Evolutionary conservation across 2,329 filamentous ascomycete species (phyloP).

Genomic region (Aotearoamyces nothofagi): DNA sequence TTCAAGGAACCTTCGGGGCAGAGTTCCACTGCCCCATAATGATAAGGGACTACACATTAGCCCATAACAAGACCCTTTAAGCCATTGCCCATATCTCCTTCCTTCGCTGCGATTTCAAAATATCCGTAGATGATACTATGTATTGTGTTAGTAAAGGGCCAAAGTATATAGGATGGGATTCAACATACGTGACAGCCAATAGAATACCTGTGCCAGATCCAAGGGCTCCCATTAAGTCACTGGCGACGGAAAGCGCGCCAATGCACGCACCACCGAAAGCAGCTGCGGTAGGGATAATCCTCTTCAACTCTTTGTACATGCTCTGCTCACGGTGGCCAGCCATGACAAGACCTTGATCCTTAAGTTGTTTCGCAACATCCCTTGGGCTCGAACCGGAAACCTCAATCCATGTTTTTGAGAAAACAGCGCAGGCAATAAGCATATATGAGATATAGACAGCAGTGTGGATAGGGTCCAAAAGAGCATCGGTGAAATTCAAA

Average conservation of each 20-base stretch:
- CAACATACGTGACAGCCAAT: constrained; percentile 88
- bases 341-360: constrained; percentile 99
- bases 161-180: not conserved
- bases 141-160: constrained; percentile 22
- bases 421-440: constrained; percentile 92
- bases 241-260: constrained; percentile 88
- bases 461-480: constrained; percentile 94
- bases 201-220: constrained; percentile 96
- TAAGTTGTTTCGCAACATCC: constrained; percentile 98
- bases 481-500: constrained; percentile 91
- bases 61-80: constrained; percentile 63
- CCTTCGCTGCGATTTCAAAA: constrained; percentile 98
- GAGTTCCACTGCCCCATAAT: no score
- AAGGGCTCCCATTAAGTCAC: constrained; percentile 88
- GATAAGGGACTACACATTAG: constrained; percentile 23
- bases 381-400: constrained; percentile 95
- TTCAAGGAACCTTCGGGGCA: no score
- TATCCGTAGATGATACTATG: constrained; percentile 94
- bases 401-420: constrained; percentile 99
- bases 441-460: constrained; percentile 93
- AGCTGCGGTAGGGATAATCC: constrained; percentile 93
- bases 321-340: constrained; percentile 98
- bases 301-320: constrained; percentile 99
- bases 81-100: constrained; percentile 84
- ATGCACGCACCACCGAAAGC: constrained; percentile 99